Evolutionary conservation across 768 basidiomycete species (phyloP).

Genomic region (Sistotremastrum suecicum): DNA sequence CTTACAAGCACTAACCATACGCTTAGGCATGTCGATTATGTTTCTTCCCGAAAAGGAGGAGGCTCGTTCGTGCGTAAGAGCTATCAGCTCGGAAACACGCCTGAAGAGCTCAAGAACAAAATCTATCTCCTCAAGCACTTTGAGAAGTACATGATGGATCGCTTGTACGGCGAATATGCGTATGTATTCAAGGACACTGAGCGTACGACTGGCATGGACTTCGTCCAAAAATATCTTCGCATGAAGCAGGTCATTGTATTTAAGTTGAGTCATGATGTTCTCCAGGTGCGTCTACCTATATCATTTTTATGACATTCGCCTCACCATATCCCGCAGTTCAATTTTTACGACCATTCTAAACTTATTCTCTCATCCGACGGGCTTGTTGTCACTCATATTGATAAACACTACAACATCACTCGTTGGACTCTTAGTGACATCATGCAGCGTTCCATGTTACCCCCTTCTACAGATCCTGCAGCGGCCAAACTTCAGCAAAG

Average conservation of each 20-base stretch:
- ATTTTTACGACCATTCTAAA: constrained; percentile 97
- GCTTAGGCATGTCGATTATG: constrained; percentile 76
- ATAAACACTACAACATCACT: constrained; percentile 71
- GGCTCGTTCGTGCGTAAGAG: constrained; percentile 59
- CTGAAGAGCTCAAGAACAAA: constrained; percentile 78
- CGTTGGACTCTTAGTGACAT: constrained; percentile 60
- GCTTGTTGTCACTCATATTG: constrained; percentile 73
- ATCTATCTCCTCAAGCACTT: constrained; percentile 90
- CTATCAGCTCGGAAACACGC: constrained; percentile 53
- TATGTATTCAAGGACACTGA: constrained; percentile 64
- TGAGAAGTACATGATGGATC: constrained; percentile 87
- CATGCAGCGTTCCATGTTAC: constrained; percentile 37
- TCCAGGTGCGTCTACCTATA: constrained; percentile 53
- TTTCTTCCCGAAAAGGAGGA: constrained; percentile 54
- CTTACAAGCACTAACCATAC: constrained; percentile 1
- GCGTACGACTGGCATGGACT: constrained; percentile 77
- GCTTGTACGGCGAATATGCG: constrained; percentile 70
- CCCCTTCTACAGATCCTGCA: constrained; percentile 31
- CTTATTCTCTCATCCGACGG: constrained; percentile 77
- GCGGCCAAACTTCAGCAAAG: constrained; percentile 46
- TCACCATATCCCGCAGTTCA: constrained; percentile 49
- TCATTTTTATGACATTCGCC: not conserved
- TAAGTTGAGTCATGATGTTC: constrained; percentile 85
- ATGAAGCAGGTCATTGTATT: constrained; percentile 98
- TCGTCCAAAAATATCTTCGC: constrained; percentile 87